phyloP scores from a whole-genome alignment of 176 grass and related monocot species.

The Carex parvula region DNA sequence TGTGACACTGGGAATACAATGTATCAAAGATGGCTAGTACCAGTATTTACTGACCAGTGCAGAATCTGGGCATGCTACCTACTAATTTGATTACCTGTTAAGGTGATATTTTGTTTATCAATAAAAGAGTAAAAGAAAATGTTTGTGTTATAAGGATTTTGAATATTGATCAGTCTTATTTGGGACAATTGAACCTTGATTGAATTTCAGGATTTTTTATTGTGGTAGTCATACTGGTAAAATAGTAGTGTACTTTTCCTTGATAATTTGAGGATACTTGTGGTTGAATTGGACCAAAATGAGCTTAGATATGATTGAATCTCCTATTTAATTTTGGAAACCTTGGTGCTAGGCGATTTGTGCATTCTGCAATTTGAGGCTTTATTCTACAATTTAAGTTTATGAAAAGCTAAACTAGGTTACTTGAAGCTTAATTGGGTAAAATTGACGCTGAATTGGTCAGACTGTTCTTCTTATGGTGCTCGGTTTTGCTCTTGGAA shows the following conservation, averaged over 20 bases:
- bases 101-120: neutral
- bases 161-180: neutral
- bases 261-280: neutral
- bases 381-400: neutral
- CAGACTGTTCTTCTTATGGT: neutral
- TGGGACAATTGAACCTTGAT: neutral
- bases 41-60: neutral
- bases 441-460: neutral
- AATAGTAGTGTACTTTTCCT: neutral
- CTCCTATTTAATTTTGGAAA: neutral
- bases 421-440: neutral
- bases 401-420: neutral
- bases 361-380: neutral
- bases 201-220: neutral
- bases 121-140: neutral
- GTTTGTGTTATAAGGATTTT: neutral
- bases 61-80: neutral
- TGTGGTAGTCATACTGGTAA: neutral
- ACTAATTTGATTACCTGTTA: neutral
- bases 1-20: neutral
- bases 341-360: slow-evolving; percentile 2
- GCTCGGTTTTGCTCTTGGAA: neutral
- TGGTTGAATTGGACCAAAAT: slow-evolving; percentile 2
- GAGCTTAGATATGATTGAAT: neutral
- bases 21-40: neutral